Evolutionary conservation across 495 filamentous ascomycete species (phyloP).

Genomic region (Penicillium ucsense): DNA sequence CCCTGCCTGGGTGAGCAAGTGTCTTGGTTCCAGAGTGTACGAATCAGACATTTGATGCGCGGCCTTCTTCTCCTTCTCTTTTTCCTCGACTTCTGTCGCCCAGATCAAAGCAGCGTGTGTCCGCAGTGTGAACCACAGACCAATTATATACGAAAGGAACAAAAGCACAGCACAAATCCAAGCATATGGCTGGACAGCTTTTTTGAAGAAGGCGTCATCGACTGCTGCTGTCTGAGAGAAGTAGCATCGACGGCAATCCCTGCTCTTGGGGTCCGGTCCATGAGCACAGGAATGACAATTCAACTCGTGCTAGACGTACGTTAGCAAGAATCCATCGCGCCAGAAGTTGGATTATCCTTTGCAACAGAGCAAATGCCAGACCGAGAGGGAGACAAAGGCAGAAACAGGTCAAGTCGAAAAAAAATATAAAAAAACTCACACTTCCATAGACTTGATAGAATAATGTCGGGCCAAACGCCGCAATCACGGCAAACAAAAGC

Average conservation of each 20-base stretch:
- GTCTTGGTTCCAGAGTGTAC: conserved; percentile 32
- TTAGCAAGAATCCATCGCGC: too few relatives aligned
- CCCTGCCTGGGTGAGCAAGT: conserved; percentile 20
- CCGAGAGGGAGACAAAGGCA: background rate
- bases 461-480: conserved; percentile 93
- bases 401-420: background rate
- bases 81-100: conserved; percentile 81
- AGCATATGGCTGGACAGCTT: conserved; percentile 88
- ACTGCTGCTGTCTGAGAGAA: conserved; percentile 84
- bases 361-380: too few relatives aligned
- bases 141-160: conserved; percentile 89
- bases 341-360: too few relatives aligned
- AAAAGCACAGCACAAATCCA: conserved; percentile 76
- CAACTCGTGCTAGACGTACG: conserved; percentile 62
- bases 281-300: conserved; percentile 71
- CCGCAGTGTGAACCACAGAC: conserved; percentile 89
- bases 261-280: conserved; percentile 29
- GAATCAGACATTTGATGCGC: conserved; percentile 24
- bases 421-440: conserved; percentile 37
- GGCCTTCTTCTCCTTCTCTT: conserved; percentile 63
- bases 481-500: conserved; percentile 93
- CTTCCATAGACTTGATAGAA: conserved; percentile 99
- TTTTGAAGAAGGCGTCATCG: conserved; percentile 74
- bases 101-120: conserved; percentile 97
- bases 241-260: conserved; percentile 86